Base-by-base conservation (phyloP, 352 stramenopile genomes). In the Pythium pyrilobum region DNA sequence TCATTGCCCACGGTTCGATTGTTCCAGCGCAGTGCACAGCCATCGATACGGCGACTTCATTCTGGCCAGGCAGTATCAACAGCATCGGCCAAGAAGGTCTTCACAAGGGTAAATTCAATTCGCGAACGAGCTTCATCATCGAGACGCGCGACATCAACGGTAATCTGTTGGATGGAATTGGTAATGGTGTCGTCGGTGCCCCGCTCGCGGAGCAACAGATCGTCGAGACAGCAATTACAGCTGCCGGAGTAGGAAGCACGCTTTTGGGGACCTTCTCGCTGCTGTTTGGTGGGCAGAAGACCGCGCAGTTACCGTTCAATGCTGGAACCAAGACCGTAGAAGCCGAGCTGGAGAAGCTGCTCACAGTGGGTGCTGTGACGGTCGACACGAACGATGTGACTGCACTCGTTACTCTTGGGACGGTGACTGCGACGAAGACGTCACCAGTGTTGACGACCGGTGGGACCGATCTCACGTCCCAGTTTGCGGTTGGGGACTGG, bases 121-220 rank as follows among this genome's bases (percentile, higher is more conserved):
- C 81, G 4, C 47, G 49, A 0, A 84, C 77, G 16, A 87, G 64
- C 23, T 98, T 98, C 53, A 68, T 89, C 20, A 97, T 98, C 56
- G 89, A 98, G 64, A 83, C 89, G 16, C 74, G 90, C 5, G 95
- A 98, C 56, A 52, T 77, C 0, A 90, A 97, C 54, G 83, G 74
- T 24, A 98, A 98, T 65, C 57, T 91, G 29, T 73, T 98, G 5
- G 70, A 96, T 45, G 92, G 86, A 0, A 89, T 74, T 4, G 77
- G 81, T n/a, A 77, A 78, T 31, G 77, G 74, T 15, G 48, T 66
- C 4, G 62, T 66, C 5, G 75, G 74, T 0, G 66, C 64, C 1
- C 91, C 93, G 2, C 45, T 83, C 5, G 52, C 74, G 21, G 96
- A 98, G 63, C 51, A 96, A 8, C 94, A 98, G 62, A 91, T 98